Conservation (phyloP, 495 filamentous ascomycete genomes). For the Pseudevernia furfuracea region DNA sequence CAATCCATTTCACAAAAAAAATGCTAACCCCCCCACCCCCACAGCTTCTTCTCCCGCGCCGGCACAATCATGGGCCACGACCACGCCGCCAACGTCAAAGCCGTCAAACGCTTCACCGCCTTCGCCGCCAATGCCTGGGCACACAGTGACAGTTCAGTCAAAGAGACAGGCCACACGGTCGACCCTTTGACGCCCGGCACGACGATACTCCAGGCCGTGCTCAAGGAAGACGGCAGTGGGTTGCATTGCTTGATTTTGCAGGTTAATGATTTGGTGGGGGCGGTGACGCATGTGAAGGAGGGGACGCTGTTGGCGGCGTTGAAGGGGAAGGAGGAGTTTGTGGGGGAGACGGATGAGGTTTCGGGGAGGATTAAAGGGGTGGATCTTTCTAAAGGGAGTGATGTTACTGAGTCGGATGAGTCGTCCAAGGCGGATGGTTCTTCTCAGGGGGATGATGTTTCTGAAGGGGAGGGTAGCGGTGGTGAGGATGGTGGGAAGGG, state of each 20-base stretch:
- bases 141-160: constrained; percentile 11
- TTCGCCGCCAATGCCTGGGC: constrained; percentile 24
- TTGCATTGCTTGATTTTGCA: constrained; percentile 17
- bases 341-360: constrained; percentile 6
- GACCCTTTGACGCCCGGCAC: not conserved
- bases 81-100: constrained; percentile 7
- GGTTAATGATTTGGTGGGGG: constrained; percentile 16
- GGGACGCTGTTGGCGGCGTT: constrained; percentile 18
- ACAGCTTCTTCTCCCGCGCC: constrained; percentile 24
- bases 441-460: not conserved
- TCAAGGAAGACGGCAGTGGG: not conserved
- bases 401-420: not conserved
- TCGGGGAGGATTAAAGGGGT: not conserved
- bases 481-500: not conserved
- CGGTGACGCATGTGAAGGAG: constrained; percentile 15
- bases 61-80: constrained; percentile 25
- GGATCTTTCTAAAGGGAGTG: not conserved
- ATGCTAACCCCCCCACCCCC: not conserved
- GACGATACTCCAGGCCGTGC: not conserved
- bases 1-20: not conserved
- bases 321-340: constrained; percentile 9
- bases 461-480: constrained; percentile 2
- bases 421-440: not conserved
- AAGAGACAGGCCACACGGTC: not conserved
- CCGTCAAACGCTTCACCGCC: constrained; percentile 21